Percentiles rank a stretch among this genome's conserved stretches.
Conservation (phyloP, 257 asterid genomes). For the Gentiana macrophylla region DNA sequence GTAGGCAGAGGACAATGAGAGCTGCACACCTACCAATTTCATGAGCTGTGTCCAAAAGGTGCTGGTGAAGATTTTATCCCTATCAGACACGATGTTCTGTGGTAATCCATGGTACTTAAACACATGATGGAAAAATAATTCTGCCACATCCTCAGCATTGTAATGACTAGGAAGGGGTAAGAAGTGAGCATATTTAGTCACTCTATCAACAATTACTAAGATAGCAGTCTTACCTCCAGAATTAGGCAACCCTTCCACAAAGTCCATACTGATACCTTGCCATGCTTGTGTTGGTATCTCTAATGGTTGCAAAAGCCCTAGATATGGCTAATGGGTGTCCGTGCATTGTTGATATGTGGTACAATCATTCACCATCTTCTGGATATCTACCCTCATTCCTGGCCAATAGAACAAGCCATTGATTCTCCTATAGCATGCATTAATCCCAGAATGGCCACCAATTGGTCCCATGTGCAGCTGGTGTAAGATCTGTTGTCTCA, state of each 20-base stretch:
- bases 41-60: neutral
- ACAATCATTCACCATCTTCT: neutral
- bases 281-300: neutral
- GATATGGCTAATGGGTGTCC: too few species aligned
- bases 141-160: neutral
- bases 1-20: neutral
- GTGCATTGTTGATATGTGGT: neutral
- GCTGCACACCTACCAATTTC: neutral
- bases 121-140: too few species aligned
- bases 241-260: slow-evolving; percentile 3
- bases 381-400: neutral
- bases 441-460: neutral
- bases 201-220: slow-evolving; percentile 4
- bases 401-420: neutral
- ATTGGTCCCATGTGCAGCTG: neutral
- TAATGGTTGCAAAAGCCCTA: neutral
- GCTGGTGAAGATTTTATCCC: neutral
- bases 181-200: neutral
- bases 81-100: neutral
- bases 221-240: neutral
- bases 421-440: too few species aligned
- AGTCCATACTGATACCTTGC: neutral
- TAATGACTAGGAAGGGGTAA: neutral
- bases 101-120: too few species aligned
- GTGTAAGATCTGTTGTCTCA: neutral